These are phyloP conservation scores for Candida gorgasii DNA, from an alignment of 805 yeast genomes.

Conservation along the genomic window DNA sequence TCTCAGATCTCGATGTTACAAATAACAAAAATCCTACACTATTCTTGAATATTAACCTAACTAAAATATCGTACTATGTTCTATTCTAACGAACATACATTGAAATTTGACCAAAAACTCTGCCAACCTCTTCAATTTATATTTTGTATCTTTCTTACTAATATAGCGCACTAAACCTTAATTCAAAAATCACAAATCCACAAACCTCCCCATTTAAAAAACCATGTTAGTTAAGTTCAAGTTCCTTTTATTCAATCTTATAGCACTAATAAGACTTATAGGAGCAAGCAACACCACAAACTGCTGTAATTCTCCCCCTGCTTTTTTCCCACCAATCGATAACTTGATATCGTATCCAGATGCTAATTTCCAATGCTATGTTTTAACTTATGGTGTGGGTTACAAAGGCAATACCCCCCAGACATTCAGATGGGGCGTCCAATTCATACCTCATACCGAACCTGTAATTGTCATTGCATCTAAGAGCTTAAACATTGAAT, in stretches of 20 bases:
- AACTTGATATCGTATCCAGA: slow-evolving; percentile 3
- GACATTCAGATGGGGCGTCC: slow-evolving; percentile 5
- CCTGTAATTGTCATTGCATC: slow-evolving; percentile 3
- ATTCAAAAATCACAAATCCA: no score
- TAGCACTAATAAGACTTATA: slow-evolving; percentile 3
- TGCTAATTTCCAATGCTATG: slow-evolving; percentile 2
- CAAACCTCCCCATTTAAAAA: no score
- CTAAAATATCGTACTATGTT: no score
- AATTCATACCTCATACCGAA: neutral
- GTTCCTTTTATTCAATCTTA: neutral
- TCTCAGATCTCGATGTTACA: no score
- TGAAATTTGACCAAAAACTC: no score
- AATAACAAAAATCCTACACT: no score
- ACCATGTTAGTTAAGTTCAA: neutral
- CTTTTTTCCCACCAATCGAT: slow-evolving; percentile 1
- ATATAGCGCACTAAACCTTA: no score
- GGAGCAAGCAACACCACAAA: slow-evolving; percentile 2
- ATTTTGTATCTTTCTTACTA: no score
- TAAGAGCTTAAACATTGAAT: slow-evolving; percentile 1
- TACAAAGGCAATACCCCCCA: slow-evolving; percentile 3
- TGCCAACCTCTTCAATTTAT: no score
- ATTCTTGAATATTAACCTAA: no score
- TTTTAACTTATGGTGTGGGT: slow-evolving; percentile 4
- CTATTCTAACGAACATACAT: no score
- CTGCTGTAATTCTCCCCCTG: slow-evolving; percentile 3